These are phyloP conservation scores for Solanum habrochaites DNA, from an alignment of 257 asterid genomes.

Conservation along the genomic window DNA sequence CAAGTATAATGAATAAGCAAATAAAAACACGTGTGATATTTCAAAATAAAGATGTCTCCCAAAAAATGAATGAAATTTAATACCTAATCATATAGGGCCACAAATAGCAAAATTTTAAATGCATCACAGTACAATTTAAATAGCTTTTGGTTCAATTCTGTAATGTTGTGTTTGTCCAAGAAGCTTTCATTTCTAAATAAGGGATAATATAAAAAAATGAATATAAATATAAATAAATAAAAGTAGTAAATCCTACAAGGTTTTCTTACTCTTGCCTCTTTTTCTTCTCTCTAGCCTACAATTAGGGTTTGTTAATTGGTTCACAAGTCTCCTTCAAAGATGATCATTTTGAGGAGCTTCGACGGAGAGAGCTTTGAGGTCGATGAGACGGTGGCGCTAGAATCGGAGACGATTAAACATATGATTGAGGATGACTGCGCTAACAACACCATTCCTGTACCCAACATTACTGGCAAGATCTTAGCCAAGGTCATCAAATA, in stretches of 20 bases:
- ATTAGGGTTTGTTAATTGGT: not conserved
- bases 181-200: too few relatives aligned
- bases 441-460: constrained; percentile 25
- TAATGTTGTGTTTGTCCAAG: too few relatives aligned
- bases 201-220: too few relatives aligned
- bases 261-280: not conserved
- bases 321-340: not conserved
- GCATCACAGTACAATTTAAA: too few relatives aligned
- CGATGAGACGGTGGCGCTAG: constrained; percentile 21
- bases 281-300: not conserved
- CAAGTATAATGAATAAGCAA: too few relatives aligned
- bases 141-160: too few relatives aligned
- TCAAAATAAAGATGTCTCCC: too few relatives aligned
- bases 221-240: too few relatives aligned
- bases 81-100: too few relatives aligned
- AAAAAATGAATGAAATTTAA: too few relatives aligned
- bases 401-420: constrained; percentile 31
- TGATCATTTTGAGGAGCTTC: constrained; percentile 18
- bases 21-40: too few relatives aligned
- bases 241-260: not conserved
- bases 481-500: constrained; percentile 39
- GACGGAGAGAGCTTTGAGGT: constrained; percentile 28
- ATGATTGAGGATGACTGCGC: constrained; percentile 38
- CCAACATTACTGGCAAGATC: constrained; percentile 23
- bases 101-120: too few relatives aligned